Evolutionary conservation across 495 filamentous ascomycete species (phyloP), one percentile per base, ranked within the genome.

Genomic region (Penicillium canescens): DNA sequence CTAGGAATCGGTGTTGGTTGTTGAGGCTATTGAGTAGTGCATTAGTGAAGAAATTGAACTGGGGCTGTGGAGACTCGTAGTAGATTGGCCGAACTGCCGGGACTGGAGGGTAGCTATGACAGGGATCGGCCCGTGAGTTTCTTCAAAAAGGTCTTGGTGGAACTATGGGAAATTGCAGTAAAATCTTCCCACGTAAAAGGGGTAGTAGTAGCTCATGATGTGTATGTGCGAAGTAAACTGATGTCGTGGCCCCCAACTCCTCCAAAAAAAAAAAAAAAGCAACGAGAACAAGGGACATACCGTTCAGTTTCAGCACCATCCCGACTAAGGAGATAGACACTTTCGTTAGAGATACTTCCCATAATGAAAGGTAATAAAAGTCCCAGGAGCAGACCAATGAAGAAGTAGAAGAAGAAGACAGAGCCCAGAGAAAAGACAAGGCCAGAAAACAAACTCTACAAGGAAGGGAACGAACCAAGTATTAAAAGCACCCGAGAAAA

Each of bases 1-100:
- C 48, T 1, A 67, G 35, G 34, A 65, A 67, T 3, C 52, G 46
- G 42, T 72, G 67, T 34, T 72, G 67, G 1, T 40, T 33, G 18
- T 70, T 55, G 20, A 72, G 60, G n/a, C 65, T 68, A 33, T 11
- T 18, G 14, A 37, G 6, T 6, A 33, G 4, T 6, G 21, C 21
- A 14, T 50, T 21, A 52, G 37, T 21, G 20, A 48, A 13, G 13
- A 24, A 21, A 0, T 24, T 24, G 3, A 6, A 24, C 23, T 24
- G 23, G 23, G 23, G 23, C 6, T 24, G 4, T 24, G 6, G 23
- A 43, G 34, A 6, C 34, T 35, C 23, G 28, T 6, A 31, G 14
- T 9, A 13, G 23, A 4, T 13, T 11, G 4, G 37, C 35, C 24
- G 24, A 37, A 33, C 43, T 35, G 31, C 20, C 43, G 46, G 46